phyloP scores from a whole-genome alignment of 768 basidiomycete species.

The Pulveroboletus sp. region DNA sequence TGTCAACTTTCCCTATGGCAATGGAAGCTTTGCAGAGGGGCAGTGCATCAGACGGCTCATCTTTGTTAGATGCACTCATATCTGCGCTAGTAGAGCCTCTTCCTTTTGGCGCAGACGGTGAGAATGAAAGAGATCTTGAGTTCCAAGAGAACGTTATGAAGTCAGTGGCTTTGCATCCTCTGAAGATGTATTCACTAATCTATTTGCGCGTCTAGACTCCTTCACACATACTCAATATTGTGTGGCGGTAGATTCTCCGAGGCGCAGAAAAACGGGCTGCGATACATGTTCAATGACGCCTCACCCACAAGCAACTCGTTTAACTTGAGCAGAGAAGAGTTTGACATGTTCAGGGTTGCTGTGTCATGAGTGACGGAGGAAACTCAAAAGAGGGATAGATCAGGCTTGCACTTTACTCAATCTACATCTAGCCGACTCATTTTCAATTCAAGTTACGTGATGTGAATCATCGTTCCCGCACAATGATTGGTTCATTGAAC shows the following conservation, averaged over 20 bases:
- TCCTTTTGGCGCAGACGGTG: slow-evolving; percentile 66
- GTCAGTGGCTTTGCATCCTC: slow-evolving; percentile 29
- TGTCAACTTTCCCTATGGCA: slow-evolving; percentile 48
- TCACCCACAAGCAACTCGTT: slow-evolving; percentile 20
- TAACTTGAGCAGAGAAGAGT: slow-evolving; percentile 29
- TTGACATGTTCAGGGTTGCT: slow-evolving; percentile 18
- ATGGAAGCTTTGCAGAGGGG: slow-evolving; percentile 42
- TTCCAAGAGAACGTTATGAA: slow-evolving; percentile 63
- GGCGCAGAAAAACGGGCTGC: slow-evolving; percentile 30
- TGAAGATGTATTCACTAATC: slow-evolving; percentile 1
- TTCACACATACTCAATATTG: slow-evolving; percentile 48
- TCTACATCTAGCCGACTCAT: slow-evolving; percentile 27
- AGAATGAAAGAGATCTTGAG: slow-evolving; percentile 55
- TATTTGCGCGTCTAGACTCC: slow-evolving; percentile 33
- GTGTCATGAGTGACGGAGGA: slow-evolving; percentile 21
- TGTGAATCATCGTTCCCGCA: slow-evolving; percentile 10
- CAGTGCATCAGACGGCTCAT: slow-evolving; percentile 29
- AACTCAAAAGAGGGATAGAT: slow-evolving; percentile 10
- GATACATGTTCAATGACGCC: slow-evolving; percentile 23
- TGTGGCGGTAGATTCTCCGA: slow-evolving; percentile 35
- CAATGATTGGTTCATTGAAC: slow-evolving; percentile 18
- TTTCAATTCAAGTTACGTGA: slow-evolving; percentile 26
- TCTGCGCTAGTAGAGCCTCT: slow-evolving; percentile 50
- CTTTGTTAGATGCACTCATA: slow-evolving; percentile 49
- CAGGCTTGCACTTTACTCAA: slow-evolving; percentile 9